phyloP scores from a whole-genome alignment of 2,329 filamentous ascomycete genomes.

The Colletotrichum melonis region DNA sequence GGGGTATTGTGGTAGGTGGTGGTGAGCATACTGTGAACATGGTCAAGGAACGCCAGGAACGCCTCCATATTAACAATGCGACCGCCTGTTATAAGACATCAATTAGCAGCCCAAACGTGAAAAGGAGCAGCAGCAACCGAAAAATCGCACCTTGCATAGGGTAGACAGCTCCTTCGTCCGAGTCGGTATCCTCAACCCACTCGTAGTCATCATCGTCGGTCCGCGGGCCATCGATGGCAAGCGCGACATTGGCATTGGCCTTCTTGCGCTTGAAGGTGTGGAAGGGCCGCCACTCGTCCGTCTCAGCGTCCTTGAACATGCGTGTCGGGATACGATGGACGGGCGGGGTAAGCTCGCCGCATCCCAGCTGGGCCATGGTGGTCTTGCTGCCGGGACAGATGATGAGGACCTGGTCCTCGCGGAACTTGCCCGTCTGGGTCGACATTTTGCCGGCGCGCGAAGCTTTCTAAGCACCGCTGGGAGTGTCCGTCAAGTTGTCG shows the following conservation, averaged over 20 bases:
- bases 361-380: constrained; percentile 90
- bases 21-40: constrained; percentile 89
- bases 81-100: constrained; percentile 64
- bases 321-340: constrained; percentile 87
- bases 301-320: constrained; percentile 90
- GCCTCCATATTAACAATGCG: constrained; percentile 90
- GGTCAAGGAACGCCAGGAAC: constrained; percentile 92
- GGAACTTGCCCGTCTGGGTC: constrained; percentile 68
- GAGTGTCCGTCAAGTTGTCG: background rate
- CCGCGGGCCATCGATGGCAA: constrained; percentile 28
- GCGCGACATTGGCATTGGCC: constrained; percentile 42
- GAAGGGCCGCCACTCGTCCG: constrained; percentile 81
- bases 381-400: constrained; percentile 88
- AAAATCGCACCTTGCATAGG: constrained; percentile 71
- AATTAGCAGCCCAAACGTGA: constrained; percentile 10
- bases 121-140: constrained; percentile 35
- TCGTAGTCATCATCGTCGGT: constrained; percentile 69
- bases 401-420: constrained; percentile 74
- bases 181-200: constrained; percentile 90
- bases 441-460: constrained; percentile 56
- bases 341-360: constrained; percentile 92
- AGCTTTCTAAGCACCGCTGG: constrained; percentile 3
- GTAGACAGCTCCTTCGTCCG: constrained; percentile 89
- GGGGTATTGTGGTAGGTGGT: constrained; percentile 97
- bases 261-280: constrained; percentile 77